These are phyloP conservation scores for Rhodotorula toruloides DNA, from an alignment of 768 basidiomycete species.

Conservation along the genomic window DNA sequence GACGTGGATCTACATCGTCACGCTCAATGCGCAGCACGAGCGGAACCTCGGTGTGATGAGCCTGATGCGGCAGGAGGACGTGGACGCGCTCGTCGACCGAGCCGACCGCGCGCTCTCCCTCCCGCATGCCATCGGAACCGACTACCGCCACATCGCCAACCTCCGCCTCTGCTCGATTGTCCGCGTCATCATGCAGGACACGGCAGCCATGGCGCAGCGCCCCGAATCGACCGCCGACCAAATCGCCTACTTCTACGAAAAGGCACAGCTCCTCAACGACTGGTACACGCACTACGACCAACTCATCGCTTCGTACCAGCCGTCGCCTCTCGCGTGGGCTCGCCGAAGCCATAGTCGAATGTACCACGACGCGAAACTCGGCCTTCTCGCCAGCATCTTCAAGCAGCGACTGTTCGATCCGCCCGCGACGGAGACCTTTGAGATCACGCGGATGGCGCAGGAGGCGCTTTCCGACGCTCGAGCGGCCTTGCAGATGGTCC, in stretches of 20 bases:
- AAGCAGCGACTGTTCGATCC: slow-evolving; percentile 8
- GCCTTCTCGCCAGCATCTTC: slow-evolving; percentile 1
- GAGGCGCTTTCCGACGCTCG: slow-evolving; percentile 1
- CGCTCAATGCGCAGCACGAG: slow-evolving; percentile 12
- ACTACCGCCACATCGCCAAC: slow-evolving; percentile 18
- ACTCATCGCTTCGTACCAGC: slow-evolving; percentile 5
- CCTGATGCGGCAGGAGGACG: slow-evolving; percentile 6
- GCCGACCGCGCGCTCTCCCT: slow-evolving; percentile 14
- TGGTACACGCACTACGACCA: slow-evolving; percentile 11
- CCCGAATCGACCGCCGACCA: neutral
- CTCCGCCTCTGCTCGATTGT: slow-evolving; percentile 10
- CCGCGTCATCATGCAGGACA: slow-evolving; percentile 1
- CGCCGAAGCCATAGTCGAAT: slow-evolving; percentile 8
- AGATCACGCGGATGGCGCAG: slow-evolving; percentile 6
- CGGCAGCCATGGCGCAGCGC: neutral
- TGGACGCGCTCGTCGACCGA: neutral
- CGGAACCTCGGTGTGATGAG: slow-evolving; percentile 5
- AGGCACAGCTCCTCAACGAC: neutral
- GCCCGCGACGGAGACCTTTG: neutral
- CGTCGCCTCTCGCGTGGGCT: slow-evolving; percentile 9
- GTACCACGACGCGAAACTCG: slow-evolving; percentile 10
- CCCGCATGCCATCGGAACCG: neutral
- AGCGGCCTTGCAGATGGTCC: neutral
- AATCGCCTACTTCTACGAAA: slow-evolving; percentile 1
- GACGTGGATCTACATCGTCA: slow-evolving; percentile 12